Percentiles rank a stretch among this genome's conserved stretches.
These are phyloP conservation scores for Santalum album DNA, from an alignment of 164 flowering plant genomes.

Conservation along the genomic window DNA sequence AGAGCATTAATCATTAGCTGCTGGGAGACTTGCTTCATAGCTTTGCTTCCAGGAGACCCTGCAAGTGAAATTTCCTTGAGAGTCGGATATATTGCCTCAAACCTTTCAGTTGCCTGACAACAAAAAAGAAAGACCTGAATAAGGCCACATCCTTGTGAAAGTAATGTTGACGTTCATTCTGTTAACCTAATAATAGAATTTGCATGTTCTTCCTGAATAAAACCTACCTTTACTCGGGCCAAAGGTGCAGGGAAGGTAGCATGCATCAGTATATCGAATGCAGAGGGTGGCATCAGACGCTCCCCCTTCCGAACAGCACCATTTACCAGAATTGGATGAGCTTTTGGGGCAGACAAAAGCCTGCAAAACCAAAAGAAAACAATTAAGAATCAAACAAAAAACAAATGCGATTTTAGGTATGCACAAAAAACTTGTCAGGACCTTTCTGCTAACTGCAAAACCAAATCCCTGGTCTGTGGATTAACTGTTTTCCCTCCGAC, in stretches of 20 bases:
- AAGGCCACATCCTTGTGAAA: not conserved
- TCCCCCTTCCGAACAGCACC: conserved; percentile 88
- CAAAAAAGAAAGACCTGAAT: conserved; percentile 5
- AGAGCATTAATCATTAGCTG: conserved; percentile 45
- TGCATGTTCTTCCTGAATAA: conserved; percentile 1
- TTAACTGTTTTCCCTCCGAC: conserved; percentile 54
- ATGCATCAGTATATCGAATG: conserved; percentile 52
- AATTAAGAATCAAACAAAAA: not conserved
- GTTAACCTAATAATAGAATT: not conserved
- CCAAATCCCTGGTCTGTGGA: conserved; percentile 80
- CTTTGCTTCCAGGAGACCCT: conserved; percentile 79
- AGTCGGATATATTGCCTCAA: conserved; percentile 72
- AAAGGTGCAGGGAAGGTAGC: conserved; percentile 66
- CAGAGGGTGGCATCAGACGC: conserved; percentile 73
- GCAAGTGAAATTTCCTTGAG: conserved; percentile 81
- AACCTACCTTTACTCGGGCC: conserved; percentile 63
- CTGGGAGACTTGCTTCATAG: conserved; percentile 70
- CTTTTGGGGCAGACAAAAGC: conserved; percentile 70
- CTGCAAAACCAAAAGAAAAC: conserved; percentile 24
- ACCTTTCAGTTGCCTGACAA: conserved; percentile 84
- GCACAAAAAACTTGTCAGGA: conserved; percentile 14
- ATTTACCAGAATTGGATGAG: conserved; percentile 58
- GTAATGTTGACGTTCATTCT: not conserved
- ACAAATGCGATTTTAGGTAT: not conserved
- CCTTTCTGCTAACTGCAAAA: conserved; percentile 87